Evolutionary conservation across 306 rosid species (phyloP).

Genomic region (Mimosa pudica): DNA sequence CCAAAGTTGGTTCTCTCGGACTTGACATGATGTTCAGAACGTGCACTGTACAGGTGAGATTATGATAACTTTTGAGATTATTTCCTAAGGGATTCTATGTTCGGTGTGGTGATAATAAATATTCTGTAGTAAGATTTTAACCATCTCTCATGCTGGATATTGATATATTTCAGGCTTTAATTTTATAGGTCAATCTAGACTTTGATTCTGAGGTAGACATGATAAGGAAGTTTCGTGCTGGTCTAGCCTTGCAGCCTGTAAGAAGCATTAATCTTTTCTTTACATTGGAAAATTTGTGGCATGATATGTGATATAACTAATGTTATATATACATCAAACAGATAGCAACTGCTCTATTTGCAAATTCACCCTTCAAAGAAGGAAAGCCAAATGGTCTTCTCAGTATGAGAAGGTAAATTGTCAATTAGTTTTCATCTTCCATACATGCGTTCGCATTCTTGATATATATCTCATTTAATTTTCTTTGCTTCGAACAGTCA

Average conservation of each 20-base stretch:
- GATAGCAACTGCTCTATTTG: slow-evolving; percentile 99
- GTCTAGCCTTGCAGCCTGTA: slow-evolving; percentile 97
- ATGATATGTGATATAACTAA: slow-evolving; percentile 28
- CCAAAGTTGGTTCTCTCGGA: slow-evolving; percentile 95
- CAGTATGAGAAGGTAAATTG: slow-evolving; percentile 87
- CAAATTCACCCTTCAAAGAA: slow-evolving; percentile 94
- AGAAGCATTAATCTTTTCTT: slow-evolving; percentile 42
- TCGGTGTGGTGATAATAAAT: slow-evolving; percentile 31
- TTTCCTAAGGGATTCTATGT: slow-evolving; percentile 19
- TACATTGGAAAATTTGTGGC: slow-evolving; percentile 21
- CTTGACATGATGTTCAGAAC: slow-evolving; percentile 99
- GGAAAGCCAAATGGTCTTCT: slow-evolving; percentile 94
- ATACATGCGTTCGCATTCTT: slow-evolving; percentile 17
- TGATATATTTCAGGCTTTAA: slow-evolving; percentile 31
- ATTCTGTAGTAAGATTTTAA: slow-evolving; percentile 17
- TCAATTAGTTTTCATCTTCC: slow-evolving; percentile 30
- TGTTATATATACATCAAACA: slow-evolving; percentile 46
- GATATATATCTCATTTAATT: slow-evolving; percentile 30
- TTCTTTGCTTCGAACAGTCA: slow-evolving; percentile 60
- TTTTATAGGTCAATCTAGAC: slow-evolving; percentile 88
- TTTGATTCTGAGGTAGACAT: slow-evolving; percentile 93
- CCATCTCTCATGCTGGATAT: slow-evolving; percentile 22
- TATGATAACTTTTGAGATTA: slow-evolving; percentile 23
- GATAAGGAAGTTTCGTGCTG: slow-evolving; percentile 93
- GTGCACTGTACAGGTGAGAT: slow-evolving; percentile 94